Percentiles rank a stretch among this genome's conserved stretches.
Conservation (phyloP, 2,329 filamentous ascomycete genomes). For the Diplocarpon mali region DNA sequence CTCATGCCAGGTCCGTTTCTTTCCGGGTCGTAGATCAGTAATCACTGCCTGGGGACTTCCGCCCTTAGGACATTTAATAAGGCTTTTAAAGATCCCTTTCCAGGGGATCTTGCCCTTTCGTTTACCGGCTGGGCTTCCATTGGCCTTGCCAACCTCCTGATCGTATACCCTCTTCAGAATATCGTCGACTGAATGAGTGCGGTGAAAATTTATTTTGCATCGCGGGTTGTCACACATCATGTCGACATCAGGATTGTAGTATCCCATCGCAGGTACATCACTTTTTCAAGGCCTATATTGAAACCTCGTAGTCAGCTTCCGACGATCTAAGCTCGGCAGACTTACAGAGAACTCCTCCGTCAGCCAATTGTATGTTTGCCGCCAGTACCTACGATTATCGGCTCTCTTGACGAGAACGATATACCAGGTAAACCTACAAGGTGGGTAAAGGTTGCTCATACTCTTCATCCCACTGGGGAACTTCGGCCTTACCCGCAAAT, state of each 20-base stretch:
- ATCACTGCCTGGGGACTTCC: conserved; percentile 14
- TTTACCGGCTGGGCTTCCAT: conserved; percentile 14
- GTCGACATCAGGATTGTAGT: conserved; percentile 28
- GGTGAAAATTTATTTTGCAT: conserved; percentile 30
- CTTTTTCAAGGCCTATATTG: conserved; percentile 21
- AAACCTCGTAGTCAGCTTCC: conserved; percentile 2
- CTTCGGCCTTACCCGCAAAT: conserved; percentile 35
- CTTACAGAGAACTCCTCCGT: conserved; percentile 27
- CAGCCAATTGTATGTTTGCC: conserved; percentile 28
- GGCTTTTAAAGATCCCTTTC: conserved; percentile 17
- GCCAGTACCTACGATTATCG: conserved; percentile 24
- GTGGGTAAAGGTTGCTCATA: conserved; percentile 25
- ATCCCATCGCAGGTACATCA: conserved; percentile 29
- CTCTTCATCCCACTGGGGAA: conserved; percentile 37
- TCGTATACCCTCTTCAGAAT: conserved; percentile 22
- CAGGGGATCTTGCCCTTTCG: conserved; percentile 11
- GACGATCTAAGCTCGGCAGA: not conserved
- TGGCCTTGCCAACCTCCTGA: conserved; percentile 8
- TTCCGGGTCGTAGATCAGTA: conserved; percentile 15
- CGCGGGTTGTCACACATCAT: conserved; percentile 28
- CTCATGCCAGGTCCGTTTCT: conserved; percentile 13
- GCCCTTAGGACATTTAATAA: conserved; percentile 9
- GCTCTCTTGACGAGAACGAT: too few relatives aligned
- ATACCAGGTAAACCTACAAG: too few relatives aligned
- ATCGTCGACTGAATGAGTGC: conserved; percentile 28